Conservation (phyloP, 345 rosid genomes). For the Acer yangbiense region DNA sequence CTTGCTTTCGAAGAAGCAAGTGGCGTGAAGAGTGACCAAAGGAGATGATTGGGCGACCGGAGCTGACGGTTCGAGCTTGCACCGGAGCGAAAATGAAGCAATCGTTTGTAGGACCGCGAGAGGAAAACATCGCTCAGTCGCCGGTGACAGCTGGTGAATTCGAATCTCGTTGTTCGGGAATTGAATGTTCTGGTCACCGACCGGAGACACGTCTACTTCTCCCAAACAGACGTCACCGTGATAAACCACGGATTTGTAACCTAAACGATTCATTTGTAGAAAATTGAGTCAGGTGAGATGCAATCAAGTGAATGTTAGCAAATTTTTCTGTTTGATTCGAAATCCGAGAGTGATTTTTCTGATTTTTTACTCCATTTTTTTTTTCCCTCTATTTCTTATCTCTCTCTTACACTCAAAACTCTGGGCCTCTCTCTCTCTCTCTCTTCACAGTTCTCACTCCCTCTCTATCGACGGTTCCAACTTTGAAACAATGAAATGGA, state of each 20-base stretch:
- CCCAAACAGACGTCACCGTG: slow-evolving; percentile 81
- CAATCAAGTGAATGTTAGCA: slow-evolving; percentile 28
- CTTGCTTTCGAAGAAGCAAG: slow-evolving; percentile 88
- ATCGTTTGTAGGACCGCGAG: slow-evolving; percentile 86
- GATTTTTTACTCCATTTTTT: not conserved
- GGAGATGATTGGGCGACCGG: slow-evolving; percentile 49
- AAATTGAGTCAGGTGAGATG: not conserved
- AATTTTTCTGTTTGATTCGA: slow-evolving; percentile 7
- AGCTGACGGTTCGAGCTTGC: slow-evolving; percentile 85
- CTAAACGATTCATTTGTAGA: slow-evolving; percentile 66
- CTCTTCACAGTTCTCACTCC: slow-evolving; percentile 23
- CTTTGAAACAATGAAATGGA: not conserved
- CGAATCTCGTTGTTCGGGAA: slow-evolving; percentile 94
- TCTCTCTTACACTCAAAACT: not conserved
- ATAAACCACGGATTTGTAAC: slow-evolving; percentile 78
- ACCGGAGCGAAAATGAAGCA: slow-evolving; percentile 77
- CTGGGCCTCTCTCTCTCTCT: not conserved
- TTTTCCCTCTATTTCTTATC: not conserved
- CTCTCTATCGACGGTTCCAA: slow-evolving; percentile 9
- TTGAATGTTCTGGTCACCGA: slow-evolving; percentile 52
- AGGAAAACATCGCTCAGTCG: slow-evolving; percentile 90
- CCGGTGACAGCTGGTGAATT: slow-evolving; percentile 71
- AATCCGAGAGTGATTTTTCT: slow-evolving; percentile 15
- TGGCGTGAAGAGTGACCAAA: slow-evolving; percentile 84
- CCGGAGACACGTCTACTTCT: slow-evolving; percentile 71